Evolutionary conservation across 257 asterid genomes (phyloP), one percentile per base, ranked within the genome.

Genomic region (Capsicum baccatum): DNA sequence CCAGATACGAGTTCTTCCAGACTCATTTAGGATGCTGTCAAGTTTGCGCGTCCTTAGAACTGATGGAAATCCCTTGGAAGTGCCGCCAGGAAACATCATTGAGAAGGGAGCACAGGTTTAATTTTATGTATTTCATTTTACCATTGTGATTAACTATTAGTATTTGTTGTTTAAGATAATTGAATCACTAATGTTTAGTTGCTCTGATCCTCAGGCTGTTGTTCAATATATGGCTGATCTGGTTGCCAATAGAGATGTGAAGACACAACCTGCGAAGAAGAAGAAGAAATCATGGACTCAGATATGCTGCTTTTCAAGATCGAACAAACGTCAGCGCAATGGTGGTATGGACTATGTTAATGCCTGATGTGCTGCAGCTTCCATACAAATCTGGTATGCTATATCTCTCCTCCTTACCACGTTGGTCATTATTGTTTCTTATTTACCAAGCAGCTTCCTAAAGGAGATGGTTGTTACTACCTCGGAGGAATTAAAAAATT

Each of bases 241-340:
- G 80, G 91, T 84, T 82, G 93, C 90, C 16, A 92, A 92, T 90
- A 92, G 92, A 88, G 95, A 91, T 33, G 87, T 88, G n/a, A 93
- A 90, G 88, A 47, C 91, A 10, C 92, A 86, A 81, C 92, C 95
- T 0, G 87, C 85, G 79, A 96, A 94, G 91, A 89, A 91, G 91
- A 89, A 91, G 89, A 96, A 93, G 78, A 66, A 70, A 87, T 92
- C 93, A 16, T 96, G 99, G 99, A 90, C 89, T 82, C 94, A 86
- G 7, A 89, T 91, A 19, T 93, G 95, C 91, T 96, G 84, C 88
- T 93, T 93, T 85, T 88, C 94, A 12, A 92, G 87, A 83, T 93
- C 98, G 47, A 94, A 94, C 89, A 96, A 94, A 88, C 96, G 99
- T 73, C 92, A 92, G 85, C 97, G 97, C 89, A 87, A 71, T 26